phyloP scores from a whole-genome alignment of 768 basidiomycete species.

The Mycena galopus region DNA sequence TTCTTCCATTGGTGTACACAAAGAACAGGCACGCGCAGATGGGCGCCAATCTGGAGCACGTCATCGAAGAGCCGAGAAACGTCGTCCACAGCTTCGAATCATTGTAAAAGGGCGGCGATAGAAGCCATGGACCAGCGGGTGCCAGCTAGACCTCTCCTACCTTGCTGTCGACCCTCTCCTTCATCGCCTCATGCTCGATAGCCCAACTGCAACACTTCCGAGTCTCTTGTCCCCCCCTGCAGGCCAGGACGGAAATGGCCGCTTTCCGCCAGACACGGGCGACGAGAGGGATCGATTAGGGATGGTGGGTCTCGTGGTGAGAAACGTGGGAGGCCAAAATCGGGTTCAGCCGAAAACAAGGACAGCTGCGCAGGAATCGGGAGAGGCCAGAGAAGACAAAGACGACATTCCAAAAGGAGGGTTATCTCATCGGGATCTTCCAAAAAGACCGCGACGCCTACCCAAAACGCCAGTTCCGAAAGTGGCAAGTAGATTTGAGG shows the following conservation, averaged over 20 bases:
- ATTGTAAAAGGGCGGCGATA: neutral
- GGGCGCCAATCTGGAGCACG: slow-evolving; percentile 18
- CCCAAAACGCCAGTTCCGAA: neutral
- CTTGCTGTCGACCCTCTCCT: neutral
- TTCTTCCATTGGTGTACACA: neutral
- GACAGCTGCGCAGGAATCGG: neutral
- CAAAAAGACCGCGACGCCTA: neutral
- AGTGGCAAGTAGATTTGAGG: neutral
- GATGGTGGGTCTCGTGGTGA: neutral
- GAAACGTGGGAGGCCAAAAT: neutral
- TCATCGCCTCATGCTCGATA: neutral
- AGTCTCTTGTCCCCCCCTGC: too few relatives aligned
- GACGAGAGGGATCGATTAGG: neutral
- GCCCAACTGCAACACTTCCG: neutral
- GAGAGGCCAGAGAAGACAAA: neutral
- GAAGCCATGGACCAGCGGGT: too few relatives aligned
- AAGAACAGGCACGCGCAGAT: neutral
- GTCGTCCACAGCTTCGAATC: neutral
- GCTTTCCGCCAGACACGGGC: neutral
- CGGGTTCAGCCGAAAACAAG: neutral
- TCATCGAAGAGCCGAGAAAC: neutral
- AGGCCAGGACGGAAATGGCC: neutral
- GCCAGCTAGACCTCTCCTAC: too few relatives aligned
- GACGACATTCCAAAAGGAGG: neutral
- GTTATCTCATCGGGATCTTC: neutral